Percentiles rank a stretch among this genome's conserved stretches.
These are phyloP conservation scores for Epichloe elymi DNA, from an alignment of 2,329 filamentous ascomycete species.

Conservation along the genomic window DNA sequence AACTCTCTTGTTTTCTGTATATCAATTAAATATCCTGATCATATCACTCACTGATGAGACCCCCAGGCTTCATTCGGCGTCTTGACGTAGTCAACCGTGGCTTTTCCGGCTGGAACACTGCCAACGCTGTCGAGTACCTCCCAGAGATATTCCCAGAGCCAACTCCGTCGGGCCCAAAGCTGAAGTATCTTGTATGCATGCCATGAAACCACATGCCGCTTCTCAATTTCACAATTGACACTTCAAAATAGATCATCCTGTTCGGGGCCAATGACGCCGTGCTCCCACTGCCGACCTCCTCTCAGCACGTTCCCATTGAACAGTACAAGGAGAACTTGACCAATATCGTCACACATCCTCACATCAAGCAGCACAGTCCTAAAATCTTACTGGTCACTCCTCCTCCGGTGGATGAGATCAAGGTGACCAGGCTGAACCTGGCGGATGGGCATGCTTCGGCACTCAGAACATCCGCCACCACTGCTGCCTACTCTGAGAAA, in stretches of 20 bases:
- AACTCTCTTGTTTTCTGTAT: constrained; percentile 13
- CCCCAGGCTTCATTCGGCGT: constrained; percentile 56
- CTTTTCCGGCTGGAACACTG: constrained; percentile 74
- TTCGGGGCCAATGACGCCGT: constrained; percentile 87
- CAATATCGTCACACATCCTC: constrained; percentile 58
- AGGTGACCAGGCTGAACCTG: constrained; percentile 36
- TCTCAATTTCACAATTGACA: neutral
- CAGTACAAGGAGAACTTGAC: constrained; percentile 61
- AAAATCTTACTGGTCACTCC: constrained; percentile 69
- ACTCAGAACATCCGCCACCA: constrained; percentile 33
- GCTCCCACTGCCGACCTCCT: constrained; percentile 44
- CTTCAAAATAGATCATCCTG: constrained; percentile 48
- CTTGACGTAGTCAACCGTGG: constrained; percentile 84
- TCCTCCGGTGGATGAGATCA: constrained; percentile 70
- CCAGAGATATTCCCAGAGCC: constrained; percentile 59
- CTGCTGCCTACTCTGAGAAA: constrained; percentile 43
- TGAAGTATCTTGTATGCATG: constrained; percentile 53
- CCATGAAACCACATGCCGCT: neutral
- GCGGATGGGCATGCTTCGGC: constrained; percentile 29
- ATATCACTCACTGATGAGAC: neutral
- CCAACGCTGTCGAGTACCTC: constrained; percentile 57
- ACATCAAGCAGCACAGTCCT: constrained; percentile 54
- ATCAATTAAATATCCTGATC: neutral
- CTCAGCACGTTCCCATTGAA: constrained; percentile 67
- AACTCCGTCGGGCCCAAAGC: constrained; percentile 38